A percentile compares a stretch with the other conserved stretches of the same genome.
phyloP scores from a whole-genome alignment of 2,329 filamentous ascomycete genomes.

The Epichloe baconii region DNA sequence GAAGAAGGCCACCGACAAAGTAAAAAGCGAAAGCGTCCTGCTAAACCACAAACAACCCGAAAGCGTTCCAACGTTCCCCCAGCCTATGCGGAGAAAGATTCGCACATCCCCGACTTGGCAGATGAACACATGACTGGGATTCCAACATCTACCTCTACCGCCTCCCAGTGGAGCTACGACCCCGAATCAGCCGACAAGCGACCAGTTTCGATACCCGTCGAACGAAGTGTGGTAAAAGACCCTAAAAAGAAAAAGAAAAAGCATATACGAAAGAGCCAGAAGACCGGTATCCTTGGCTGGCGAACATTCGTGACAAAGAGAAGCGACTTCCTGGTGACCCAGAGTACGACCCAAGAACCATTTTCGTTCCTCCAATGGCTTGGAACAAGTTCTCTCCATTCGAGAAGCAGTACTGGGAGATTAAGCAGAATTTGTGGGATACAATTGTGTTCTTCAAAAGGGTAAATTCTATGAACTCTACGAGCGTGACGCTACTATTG shows the following conservation, averaged over 20 bases:
- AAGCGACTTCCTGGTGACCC: constrained; percentile 64
- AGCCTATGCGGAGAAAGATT: constrained; percentile 8
- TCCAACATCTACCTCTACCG: constrained; percentile 55
- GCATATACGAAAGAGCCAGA: constrained; percentile 74
- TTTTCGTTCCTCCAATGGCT: constrained; percentile 76
- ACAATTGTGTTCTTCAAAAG: constrained; percentile 99
- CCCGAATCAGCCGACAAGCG: constrained; percentile 30
- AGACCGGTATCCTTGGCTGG: constrained; percentile 80
- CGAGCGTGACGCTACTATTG: constrained; percentile 92
- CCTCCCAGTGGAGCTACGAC: constrained; percentile 66
- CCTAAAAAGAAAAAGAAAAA: constrained; percentile 44
- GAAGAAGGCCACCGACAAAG: constrained; percentile 47
- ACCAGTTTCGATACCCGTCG: constrained; percentile 21
- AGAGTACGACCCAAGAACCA: constrained; percentile 79
- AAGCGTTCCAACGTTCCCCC: constrained; percentile 49
- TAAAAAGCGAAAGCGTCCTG: constrained; percentile 64
- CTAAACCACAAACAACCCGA: constrained; percentile 37
- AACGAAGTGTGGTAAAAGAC: constrained; percentile 15
- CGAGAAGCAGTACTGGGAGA: constrained; percentile 98
- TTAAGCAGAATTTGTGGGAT: constrained; percentile 96
- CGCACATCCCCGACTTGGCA: constrained; percentile 36
- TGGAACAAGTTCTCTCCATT: constrained; percentile 83
- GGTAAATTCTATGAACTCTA: constrained; percentile 99
- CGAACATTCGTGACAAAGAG: constrained; percentile 73
- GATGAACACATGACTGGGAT: constrained; percentile 43